A percentile compares a stretch with the other conserved stretches of the same genome.
Evolutionary conservation across 1,139 yeast species (phyloP).

Genomic region (Geotrichum restrictum): DNA sequence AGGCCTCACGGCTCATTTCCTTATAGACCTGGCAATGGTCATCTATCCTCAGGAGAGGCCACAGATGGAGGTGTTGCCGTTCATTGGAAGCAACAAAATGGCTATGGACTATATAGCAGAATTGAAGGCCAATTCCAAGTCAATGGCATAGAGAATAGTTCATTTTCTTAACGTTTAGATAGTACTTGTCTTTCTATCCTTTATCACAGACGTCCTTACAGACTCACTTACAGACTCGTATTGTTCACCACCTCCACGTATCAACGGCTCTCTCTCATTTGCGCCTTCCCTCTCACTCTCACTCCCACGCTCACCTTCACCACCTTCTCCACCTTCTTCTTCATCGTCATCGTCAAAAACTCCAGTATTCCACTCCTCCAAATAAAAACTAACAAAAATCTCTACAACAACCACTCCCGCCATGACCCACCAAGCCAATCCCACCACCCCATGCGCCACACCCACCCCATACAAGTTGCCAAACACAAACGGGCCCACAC

Average conservation of each 20-base stretch:
- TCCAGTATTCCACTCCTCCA: constrained; percentile 33
- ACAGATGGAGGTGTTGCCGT: constrained; percentile 12
- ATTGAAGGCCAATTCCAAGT: too few relatives aligned
- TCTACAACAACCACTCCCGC: constrained; percentile 35
- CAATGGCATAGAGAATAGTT: too few relatives aligned
- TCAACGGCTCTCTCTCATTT: background rate
- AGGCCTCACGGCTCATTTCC: constrained; percentile 37
- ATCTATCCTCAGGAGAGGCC: constrained; percentile 8
- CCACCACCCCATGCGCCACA: constrained; percentile 44
- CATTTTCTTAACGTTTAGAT: too few relatives aligned
- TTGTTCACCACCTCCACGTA: background rate
- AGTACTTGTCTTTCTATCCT: too few relatives aligned
- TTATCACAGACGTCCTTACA: too few relatives aligned
- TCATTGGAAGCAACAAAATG: constrained; percentile 16
- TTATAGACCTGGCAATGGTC: constrained; percentile 28
- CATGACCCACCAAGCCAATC: constrained; percentile 52
- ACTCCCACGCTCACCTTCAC: background rate
- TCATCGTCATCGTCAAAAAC: too few relatives aligned
- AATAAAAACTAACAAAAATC: constrained; percentile 27
- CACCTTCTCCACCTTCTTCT: background rate
- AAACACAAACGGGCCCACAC: constrained; percentile 54
- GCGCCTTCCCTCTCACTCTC: too few relatives aligned
- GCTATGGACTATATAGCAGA: background rate
- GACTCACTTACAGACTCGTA: background rate
- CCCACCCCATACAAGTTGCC: constrained; percentile 50